Base-by-base conservation (phyloP, 805 yeast species). In the Yarrowia divulgata region DNA sequence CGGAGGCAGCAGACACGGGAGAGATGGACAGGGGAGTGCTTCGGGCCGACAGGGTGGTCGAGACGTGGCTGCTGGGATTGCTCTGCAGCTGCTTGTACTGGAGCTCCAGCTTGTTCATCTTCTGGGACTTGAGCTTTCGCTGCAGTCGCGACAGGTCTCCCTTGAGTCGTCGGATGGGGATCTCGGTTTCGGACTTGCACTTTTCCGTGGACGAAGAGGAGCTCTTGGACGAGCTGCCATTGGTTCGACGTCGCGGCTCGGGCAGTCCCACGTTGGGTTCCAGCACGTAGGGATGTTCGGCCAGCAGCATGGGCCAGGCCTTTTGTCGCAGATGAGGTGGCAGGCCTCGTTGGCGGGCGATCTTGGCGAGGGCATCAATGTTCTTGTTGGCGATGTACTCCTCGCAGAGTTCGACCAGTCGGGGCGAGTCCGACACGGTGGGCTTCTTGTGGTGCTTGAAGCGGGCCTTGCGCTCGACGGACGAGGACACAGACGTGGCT, bases 291-390 rank as follows among this genome's bases (percentile, higher is more conserved):
- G 98, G 97, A 77, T 93, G 98, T 74, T 87, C 87, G 73, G 88
- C 88, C 69, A 93, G 78, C 64, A 93, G 78, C 4, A 91, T 79
- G 0, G 97, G 97, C 98, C 98, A 93, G 8, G 91, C 90, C 69
- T 84, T 81, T 72, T 86, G 87, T 70, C 98, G 83, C 68, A 92
- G 81, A 69, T 87, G 84, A 0, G 97, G 94, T 0, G 98, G 98
- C 35, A 93, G 82, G 3, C 98, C 98, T 69, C 87, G 81, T 72
- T 89, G 93, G 71, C 97, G 83, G 6, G 97, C 94, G 8, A 93
- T 78, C 72, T 87, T 81, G 0, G 98, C 96, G 58, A 93, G 79
- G 0, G 93, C 91, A 60, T 88, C 87, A 69, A 88, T 88, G 75
- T 93, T 90, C 69, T 85, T 85, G 18, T 82, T 81, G 60, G 79